phyloP scores from a whole-genome alignment of 2,329 filamentous ascomycete genomes.

The Pseudogymnoascus sp. region DNA sequence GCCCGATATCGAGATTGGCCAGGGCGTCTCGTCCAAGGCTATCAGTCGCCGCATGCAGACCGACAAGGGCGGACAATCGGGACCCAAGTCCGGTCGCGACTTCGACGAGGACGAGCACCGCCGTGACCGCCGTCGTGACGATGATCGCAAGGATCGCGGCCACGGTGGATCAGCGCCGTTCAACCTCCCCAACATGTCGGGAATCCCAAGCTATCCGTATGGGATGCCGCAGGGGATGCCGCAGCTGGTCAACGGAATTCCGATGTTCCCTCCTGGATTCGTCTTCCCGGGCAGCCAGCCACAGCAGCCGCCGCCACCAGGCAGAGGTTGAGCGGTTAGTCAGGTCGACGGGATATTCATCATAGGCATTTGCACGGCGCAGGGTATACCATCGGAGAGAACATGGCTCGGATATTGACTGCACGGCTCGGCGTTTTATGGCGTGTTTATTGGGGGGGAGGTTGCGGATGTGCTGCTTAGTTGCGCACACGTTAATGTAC shows the following conservation, averaged over 20 bases:
- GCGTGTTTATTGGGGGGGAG: not conserved
- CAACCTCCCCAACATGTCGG: slow-evolving; percentile 21
- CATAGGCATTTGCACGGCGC: slow-evolving; percentile 5
- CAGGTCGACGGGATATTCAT: not conserved
- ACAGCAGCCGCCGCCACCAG: slow-evolving; percentile 24
- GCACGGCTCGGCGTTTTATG: not conserved
- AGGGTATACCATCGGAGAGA: slow-evolving; percentile 1
- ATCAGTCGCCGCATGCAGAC: slow-evolving; percentile 65
- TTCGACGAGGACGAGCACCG: slow-evolving; percentile 26
- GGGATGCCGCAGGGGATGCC: slow-evolving; percentile 22
- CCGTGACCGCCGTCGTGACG: slow-evolving; percentile 18
- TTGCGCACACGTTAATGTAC: not conserved
- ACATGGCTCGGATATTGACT: not conserved
- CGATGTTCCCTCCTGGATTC: slow-evolving; percentile 43
- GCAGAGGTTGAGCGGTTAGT: slow-evolving; percentile 18
- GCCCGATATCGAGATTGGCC: slow-evolving; percentile 96
- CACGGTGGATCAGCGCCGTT: slow-evolving; percentile 15
- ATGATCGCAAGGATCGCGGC: slow-evolving; percentile 16
- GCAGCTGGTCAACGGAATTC: slow-evolving; percentile 44
- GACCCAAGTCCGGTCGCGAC: slow-evolving; percentile 48
- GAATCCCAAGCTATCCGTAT: slow-evolving; percentile 17
- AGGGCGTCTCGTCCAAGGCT: slow-evolving; percentile 91
- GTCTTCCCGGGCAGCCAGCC: slow-evolving; percentile 30
- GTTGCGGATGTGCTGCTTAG: not conserved
- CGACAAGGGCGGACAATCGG: slow-evolving; percentile 58